These are phyloP conservation scores for Ramularia endophylla DNA, from an alignment of 2,329 filamentous ascomycete species.

Conservation along the genomic window DNA sequence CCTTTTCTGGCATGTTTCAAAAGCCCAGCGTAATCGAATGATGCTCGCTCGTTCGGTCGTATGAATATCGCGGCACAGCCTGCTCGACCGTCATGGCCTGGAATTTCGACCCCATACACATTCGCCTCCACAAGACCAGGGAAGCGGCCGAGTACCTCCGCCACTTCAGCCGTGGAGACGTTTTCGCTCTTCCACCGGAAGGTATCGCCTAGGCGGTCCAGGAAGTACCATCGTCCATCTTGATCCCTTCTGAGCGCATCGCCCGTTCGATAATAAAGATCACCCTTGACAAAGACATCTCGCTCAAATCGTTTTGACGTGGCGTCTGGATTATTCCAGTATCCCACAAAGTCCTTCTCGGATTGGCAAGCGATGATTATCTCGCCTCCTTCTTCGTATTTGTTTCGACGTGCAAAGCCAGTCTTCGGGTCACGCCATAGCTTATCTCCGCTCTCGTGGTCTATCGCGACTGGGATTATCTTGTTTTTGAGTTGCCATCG, in stretches of 20 bases:
- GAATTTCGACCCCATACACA: conserved; percentile 45
- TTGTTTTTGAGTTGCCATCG: conserved; percentile 49
- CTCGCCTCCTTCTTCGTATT: conserved; percentile 67
- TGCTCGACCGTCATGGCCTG: conserved; percentile 47
- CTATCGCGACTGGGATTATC: conserved; percentile 62
- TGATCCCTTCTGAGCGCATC: conserved; percentile 40
- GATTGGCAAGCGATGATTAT: conserved; percentile 61
- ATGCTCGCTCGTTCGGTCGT: conserved; percentile 40
- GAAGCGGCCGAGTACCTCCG: conserved; percentile 40
- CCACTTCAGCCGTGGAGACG: conserved; percentile 44
- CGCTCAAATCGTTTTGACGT: conserved; percentile 52
- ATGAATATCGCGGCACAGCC: conserved; percentile 54
- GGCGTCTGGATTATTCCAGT: conserved; percentile 62
- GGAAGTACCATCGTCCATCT: conserved; percentile 45
- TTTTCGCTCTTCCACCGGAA: conserved; percentile 49
- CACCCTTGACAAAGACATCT: conserved; percentile 43
- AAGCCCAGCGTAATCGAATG: conserved; percentile 56
- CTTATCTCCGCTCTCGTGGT: conserved; percentile 57
- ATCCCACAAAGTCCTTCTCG: conserved; percentile 58
- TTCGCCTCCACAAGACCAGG: conserved; percentile 42
- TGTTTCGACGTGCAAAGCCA: conserved; percentile 57
- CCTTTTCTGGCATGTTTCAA: conserved; percentile 53
- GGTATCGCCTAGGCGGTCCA: conserved; percentile 44
- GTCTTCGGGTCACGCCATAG: conserved; percentile 61
- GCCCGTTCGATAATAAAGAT: conserved; percentile 44